Conservation (phyloP, 2,329 filamentous ascomycete species). For the Penicillium sp. region DNA sequence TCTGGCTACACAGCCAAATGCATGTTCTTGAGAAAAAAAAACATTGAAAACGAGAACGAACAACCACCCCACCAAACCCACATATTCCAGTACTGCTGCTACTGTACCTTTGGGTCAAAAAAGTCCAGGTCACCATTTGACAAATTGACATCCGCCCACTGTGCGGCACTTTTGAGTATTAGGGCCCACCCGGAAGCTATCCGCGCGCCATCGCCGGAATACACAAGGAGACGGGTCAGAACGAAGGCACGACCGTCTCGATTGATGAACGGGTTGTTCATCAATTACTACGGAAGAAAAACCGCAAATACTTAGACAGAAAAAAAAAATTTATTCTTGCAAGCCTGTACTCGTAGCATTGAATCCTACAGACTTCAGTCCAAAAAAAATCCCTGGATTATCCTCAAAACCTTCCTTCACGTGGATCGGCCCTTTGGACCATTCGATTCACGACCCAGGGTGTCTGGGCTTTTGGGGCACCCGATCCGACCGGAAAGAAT, state of each 20-base stretch:
- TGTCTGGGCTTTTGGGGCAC: not conserved
- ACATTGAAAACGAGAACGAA: not conserved
- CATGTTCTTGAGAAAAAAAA: no score
- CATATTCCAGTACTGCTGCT: not conserved
- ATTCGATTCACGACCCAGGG: not conserved
- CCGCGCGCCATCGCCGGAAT: conserved; percentile 2
- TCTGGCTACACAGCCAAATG: not conserved
- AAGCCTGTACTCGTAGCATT: no score
- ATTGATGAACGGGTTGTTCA: not conserved
- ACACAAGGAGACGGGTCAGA: conserved; percentile 3
- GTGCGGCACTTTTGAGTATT: conserved; percentile 2
- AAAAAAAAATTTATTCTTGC: no score
- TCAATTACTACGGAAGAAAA: no score
- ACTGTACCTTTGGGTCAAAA: not conserved
- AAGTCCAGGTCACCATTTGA: not conserved
- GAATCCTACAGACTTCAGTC: not conserved
- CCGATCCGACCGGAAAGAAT: not conserved
- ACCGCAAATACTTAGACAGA: no score
- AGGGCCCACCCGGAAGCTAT: conserved; percentile 6
- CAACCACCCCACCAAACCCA: not conserved
- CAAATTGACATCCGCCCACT: conserved; percentile 1
- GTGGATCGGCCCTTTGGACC: not conserved
- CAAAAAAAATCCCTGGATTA: not conserved
- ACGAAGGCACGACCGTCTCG: not conserved
- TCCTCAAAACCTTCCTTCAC: not conserved